phyloP scores from a whole-genome alignment of 139 green algal genomes.

The Chlorella sp. region DNA sequence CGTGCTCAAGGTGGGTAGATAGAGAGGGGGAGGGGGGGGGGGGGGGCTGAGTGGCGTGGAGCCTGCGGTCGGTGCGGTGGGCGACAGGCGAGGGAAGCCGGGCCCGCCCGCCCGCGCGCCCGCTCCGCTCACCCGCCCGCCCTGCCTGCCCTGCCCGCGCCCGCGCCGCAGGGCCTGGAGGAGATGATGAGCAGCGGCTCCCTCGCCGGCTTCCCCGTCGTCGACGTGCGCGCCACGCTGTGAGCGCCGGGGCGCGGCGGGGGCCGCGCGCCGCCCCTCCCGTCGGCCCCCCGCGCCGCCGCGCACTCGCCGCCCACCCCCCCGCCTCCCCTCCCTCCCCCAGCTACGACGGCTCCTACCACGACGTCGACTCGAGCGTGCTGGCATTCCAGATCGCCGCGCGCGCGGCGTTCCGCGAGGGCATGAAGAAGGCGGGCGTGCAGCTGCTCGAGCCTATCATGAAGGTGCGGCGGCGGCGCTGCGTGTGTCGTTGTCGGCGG shows the following conservation, averaged over 20 bases:
- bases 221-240: constrained; percentile 88
- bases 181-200: constrained; percentile 90
- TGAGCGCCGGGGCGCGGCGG: too few relatives aligned
- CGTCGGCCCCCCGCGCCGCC: too few relatives aligned
- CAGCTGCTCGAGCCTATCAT: constrained; percentile 98
- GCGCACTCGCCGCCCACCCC: too few relatives aligned
- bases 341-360: constrained; percentile 96
- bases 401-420: constrained; percentile 76
- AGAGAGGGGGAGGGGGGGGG: neutral
- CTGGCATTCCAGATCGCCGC: constrained; percentile 99
- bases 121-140: neutral
- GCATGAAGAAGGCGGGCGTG: constrained; percentile 89
- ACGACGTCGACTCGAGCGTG: constrained; percentile 97
- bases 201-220: constrained; percentile 95
- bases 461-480: constrained; percentile 60
- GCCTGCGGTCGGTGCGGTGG: too few relatives aligned
- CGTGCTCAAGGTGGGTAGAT: constrained; percentile 78
- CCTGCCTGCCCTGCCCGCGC: neutral
- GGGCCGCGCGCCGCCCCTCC: too few relatives aligned
- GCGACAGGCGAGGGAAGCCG: neutral
- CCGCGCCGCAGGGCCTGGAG: constrained; percentile 82
- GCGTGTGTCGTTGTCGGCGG: neutral
- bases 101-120: neutral
- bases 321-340: too few relatives aligned
- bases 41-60: neutral